Conservation (phyloP, 2,329 filamentous ascomycete species). For the Mollisia scopiformis region DNA sequence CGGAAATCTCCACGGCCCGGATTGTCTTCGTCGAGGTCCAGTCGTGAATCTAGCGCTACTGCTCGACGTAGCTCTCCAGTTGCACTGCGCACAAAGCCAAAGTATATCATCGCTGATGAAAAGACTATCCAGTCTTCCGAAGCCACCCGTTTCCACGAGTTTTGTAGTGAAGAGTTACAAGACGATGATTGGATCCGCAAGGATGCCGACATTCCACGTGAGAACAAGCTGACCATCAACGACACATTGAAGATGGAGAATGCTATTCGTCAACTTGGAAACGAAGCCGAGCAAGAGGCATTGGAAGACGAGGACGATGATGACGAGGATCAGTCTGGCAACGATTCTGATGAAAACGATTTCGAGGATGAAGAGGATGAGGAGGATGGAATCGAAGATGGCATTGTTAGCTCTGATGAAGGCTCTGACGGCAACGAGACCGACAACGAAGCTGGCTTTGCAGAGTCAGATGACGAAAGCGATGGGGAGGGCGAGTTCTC, state of each 20-base stretch:
- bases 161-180: conserved; percentile 78
- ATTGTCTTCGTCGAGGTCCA: conserved; percentile 8
- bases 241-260: conserved; percentile 92
- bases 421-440: conserved; percentile 69
- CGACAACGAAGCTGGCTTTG: conserved; percentile 69
- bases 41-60: conserved; percentile 30
- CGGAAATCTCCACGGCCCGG: conserved; percentile 33
- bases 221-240: conserved; percentile 77
- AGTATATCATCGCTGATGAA: conserved; percentile 36
- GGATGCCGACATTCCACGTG: conserved; percentile 55
- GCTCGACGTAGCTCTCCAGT: conserved; percentile 42
- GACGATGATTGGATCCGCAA: conserved; percentile 90
- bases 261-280: conserved; percentile 79
- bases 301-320: conserved; percentile 67
- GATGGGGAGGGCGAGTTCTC: conserved; percentile 66
- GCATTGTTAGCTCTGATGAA: conserved; percentile 66
- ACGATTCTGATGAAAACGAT: conserved; percentile 60
- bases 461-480: conserved; percentile 68
- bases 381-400: conserved; percentile 51
- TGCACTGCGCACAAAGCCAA: conserved; percentile 39
- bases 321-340: conserved; percentile 48
- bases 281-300: conserved; percentile 91
- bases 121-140: conserved; percentile 42
- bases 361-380: conserved; percentile 68
- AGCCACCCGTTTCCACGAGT: conserved; percentile 80